Percentiles rank a stretch among this genome's conserved stretches.
Evolutionary conservation across 1,284 basidiomycete species (phyloP).

Genomic region (Moesziomyces globuligerus): DNA sequence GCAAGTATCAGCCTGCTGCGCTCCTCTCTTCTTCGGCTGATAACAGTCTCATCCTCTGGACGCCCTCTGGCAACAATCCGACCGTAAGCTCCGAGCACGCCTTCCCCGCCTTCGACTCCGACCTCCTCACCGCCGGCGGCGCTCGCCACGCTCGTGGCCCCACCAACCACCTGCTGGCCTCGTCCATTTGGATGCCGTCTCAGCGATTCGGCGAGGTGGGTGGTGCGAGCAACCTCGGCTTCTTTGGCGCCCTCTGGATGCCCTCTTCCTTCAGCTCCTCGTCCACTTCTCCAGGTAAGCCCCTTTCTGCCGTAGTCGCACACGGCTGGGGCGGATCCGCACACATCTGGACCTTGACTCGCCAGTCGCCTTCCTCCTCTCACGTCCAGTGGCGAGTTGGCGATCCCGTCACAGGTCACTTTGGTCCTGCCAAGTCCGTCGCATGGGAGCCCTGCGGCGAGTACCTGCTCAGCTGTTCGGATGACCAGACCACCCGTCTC

Average conservation of each 20-base stretch:
- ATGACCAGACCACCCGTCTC: constrained; percentile 63
- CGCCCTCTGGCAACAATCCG: constrained; percentile 36
- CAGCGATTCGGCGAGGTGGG: constrained; percentile 65
- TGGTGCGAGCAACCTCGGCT: constrained; percentile 59
- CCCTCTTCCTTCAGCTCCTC: constrained; percentile 15
- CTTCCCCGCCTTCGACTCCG: constrained; percentile 67
- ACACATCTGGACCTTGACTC: constrained; percentile 50
- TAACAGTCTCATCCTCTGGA: constrained; percentile 65
- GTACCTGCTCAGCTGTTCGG: constrained; percentile 54
- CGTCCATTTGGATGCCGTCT: constrained; percentile 61
- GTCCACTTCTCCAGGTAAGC: neutral
- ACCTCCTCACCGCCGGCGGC: constrained; percentile 69
- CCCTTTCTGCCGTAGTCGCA: constrained; percentile 45
- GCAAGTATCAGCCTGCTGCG: constrained; percentile 51
- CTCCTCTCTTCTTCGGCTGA: constrained; percentile 63
- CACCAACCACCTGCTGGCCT: constrained; percentile 34
- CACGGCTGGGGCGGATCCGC: constrained; percentile 64
- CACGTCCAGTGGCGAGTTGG: constrained; percentile 27
- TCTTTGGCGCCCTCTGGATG: constrained; percentile 61
- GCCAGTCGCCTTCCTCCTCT: neutral
- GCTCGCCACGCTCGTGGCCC: constrained; percentile 56
- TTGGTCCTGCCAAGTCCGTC: constrained; percentile 47
- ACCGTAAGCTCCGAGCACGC: constrained; percentile 2
- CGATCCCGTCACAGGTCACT: constrained; percentile 56
- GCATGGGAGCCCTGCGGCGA: constrained; percentile 63